phyloP scores from a whole-genome alignment of 2,329 filamentous ascomycete species.

The Beauveria australis region DNA sequence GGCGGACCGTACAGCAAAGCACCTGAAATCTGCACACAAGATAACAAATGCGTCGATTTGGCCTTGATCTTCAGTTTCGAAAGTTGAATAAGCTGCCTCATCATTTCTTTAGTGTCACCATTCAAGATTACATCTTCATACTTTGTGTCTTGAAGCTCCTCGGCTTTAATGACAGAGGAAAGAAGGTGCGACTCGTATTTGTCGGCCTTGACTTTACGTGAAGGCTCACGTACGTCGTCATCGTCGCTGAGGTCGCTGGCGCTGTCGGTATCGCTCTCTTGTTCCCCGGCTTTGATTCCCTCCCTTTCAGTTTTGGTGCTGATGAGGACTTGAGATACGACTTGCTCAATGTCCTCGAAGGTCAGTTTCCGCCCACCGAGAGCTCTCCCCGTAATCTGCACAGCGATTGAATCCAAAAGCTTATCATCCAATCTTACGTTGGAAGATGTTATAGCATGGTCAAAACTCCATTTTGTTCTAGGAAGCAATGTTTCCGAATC shows the following conservation, averaged over 20 bases:
- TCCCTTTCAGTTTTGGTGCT: background rate
- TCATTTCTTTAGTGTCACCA: background rate
- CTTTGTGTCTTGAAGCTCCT: background rate
- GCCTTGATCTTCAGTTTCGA: background rate
- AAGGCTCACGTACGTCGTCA: background rate
- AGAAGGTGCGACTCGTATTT: background rate
- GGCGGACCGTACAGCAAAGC: constrained; percentile 22
- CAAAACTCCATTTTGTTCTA: background rate
- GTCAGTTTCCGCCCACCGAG: background rate
- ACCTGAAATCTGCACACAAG: constrained; percentile 12
- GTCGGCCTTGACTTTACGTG: background rate
- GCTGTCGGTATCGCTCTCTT: background rate
- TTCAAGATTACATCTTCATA: background rate
- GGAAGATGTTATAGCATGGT: no score
- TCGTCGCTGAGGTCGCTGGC: background rate
- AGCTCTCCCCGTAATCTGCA: background rate
- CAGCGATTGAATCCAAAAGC: background rate
- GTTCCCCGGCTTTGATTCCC: no score
- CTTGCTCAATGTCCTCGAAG: background rate
- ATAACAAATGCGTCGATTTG: background rate
- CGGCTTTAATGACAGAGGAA: background rate
- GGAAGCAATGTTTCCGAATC: background rate
- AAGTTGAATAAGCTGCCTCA: background rate
- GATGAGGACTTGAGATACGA: background rate
- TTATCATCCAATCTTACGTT: background rate